Base-by-base conservation (phyloP, 2,329 filamentous ascomycete genomes). In the Colletotrichum sp. region DNA sequence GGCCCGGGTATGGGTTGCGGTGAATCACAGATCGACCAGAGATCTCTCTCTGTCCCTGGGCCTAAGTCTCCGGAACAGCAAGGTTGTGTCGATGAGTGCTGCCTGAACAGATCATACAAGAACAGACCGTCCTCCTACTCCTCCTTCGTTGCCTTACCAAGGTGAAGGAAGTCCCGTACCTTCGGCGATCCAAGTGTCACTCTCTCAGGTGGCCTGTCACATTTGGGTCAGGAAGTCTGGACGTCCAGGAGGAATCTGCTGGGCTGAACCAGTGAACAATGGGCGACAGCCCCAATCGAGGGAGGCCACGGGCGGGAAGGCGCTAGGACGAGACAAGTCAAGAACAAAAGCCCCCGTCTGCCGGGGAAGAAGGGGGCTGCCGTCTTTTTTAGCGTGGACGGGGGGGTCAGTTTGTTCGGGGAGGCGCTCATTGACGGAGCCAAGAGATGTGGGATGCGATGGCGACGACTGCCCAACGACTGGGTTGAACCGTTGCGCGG, bases 261-360 rank as follows among this genome's bases (percentile, higher is more conserved):
- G 63, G 44, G 69, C 72, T 72, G 69, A 59, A 65, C 73, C 60
- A 57, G 60, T 69, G 69, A 59, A 69, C 73, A 67, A 57, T 67
- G 39, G 32, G 72, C 55, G 55, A 26, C 63, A 49, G 39, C 32
- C 60, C 44, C 73, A 76, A 69, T 73, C 64, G 70, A 73, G 70
- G 73, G 65, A 68, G 71, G 70, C 59, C 59, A 69, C 73, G 70
- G 70, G 28, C 70, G 57, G 64, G 44, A 30, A 32, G 60, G 26
- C 70, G 69, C 73, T 76, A 76, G 64, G 73, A 69, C 73, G 70
- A 69, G 73, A 73, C 64, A 21, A 69, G 70, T 69, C 64, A 60
- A 65, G 64, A 57, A 39, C 44, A 49, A 68, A 65, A 52, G 34
- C 26, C 64, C 73, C 70, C 69, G 73, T 69, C 69, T 57, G 64